phyloP scores from a whole-genome alignment of 2,329 filamentous ascomycete genomes.

The Clarireedia paspali region DNA sequence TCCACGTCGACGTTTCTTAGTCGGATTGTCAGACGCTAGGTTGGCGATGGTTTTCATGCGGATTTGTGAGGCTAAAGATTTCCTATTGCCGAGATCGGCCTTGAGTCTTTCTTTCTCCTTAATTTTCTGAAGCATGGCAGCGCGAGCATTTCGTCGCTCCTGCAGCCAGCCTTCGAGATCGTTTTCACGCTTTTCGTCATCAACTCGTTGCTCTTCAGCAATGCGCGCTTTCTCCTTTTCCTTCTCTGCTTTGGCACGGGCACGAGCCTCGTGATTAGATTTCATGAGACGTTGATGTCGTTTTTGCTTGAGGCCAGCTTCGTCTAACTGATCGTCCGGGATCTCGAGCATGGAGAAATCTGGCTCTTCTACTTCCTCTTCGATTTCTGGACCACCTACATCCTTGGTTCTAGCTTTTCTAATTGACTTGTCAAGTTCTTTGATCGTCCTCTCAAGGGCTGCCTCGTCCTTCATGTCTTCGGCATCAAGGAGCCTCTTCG shows the following conservation, averaged over 20 bases:
- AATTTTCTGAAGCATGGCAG: conserved; percentile 68
- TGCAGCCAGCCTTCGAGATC: conserved; percentile 82
- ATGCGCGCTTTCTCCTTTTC: conserved; percentile 81
- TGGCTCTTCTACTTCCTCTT: conserved; percentile 70
- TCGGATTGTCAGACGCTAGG: conserved; percentile 80
- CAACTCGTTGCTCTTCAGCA: conserved; percentile 75
- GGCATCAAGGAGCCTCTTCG: conserved; percentile 73
- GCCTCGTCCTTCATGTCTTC: conserved; percentile 90
- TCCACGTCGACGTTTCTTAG: conserved; percentile 76
- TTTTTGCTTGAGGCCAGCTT: conserved; percentile 85
- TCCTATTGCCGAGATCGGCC: conserved; percentile 90
- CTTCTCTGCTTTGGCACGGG: conserved; percentile 92
- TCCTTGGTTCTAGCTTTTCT: conserved; percentile 89
- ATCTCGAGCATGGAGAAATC: conserved; percentile 84
- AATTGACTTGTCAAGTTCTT: conserved; percentile 85
- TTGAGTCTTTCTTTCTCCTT: conserved; percentile 91
- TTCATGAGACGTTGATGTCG: conserved; percentile 88
- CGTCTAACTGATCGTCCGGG: conserved; percentile 87
- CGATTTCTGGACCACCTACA: conserved; percentile 71
- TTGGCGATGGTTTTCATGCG: conserved; percentile 98
- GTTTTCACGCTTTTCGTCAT: conserved; percentile 75
- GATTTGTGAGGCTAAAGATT: conserved; percentile 91
- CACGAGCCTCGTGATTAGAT: conserved; percentile 86
- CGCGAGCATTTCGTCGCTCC: conserved; percentile 69
- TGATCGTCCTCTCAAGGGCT: conserved; percentile 75